Conservation (phyloP, 192 early-diverging fungal genomes). For the Funneliformis geosporum region DNA sequence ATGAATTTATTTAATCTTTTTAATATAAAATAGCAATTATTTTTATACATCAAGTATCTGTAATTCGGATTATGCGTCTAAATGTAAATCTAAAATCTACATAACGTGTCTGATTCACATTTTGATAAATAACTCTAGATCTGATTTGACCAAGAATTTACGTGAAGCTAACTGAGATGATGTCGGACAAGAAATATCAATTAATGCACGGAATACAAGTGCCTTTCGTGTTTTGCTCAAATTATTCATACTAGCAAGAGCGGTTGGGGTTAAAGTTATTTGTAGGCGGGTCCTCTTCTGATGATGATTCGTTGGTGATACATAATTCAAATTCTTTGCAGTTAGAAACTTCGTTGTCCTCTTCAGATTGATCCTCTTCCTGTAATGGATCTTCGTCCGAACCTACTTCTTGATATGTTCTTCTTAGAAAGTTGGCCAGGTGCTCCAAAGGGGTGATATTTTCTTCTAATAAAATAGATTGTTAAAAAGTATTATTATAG, state of each 20-base stretch:
- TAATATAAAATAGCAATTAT: no score
- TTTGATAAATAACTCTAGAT: no score
- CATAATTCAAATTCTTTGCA: no score
- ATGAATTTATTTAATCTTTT: neutral
- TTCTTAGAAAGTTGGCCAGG: no score
- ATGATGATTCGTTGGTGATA: no score
- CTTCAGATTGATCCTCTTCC: no score
- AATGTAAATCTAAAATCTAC: slow-evolving; percentile 27
- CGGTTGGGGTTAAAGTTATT: neutral
- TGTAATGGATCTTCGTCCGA: no score
- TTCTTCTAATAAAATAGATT: no score
- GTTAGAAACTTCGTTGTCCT: no score
- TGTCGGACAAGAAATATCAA: slow-evolving; percentile 23
- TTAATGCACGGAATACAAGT: slow-evolving; percentile 11
- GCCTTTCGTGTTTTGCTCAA: slow-evolving; percentile 2
- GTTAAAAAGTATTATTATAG: neutral
- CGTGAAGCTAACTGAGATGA: neutral
- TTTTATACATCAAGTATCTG: neutral
- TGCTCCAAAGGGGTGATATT: no score
- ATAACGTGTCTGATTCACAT: slow-evolving; percentile 3
- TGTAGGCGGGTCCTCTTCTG: neutral
- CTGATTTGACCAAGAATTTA: no score
- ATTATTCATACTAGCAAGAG: slow-evolving; percentile 21
- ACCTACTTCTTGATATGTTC: no score
- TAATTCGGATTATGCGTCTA: neutral